A percentile compares a stretch with the other conserved stretches of the same genome.
phyloP scores from a whole-genome alignment of 2,329 filamentous ascomycete species.

The Calonectria henricotiae region DNA sequence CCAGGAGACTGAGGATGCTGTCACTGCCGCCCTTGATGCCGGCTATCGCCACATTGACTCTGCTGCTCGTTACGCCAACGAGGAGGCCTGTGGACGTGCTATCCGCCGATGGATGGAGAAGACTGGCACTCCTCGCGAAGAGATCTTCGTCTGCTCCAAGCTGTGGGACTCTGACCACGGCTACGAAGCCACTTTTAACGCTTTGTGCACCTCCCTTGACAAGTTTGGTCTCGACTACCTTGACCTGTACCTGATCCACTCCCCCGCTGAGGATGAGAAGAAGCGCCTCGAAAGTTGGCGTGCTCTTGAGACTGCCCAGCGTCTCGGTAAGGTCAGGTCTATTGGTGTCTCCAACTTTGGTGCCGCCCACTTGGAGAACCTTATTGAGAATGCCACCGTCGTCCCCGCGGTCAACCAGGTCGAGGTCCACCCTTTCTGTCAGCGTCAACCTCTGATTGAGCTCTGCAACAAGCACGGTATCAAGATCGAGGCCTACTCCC shows the following conservation, averaged over 20 bases:
- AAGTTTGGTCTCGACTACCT: slow-evolving; percentile 79
- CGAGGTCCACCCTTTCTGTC: slow-evolving; percentile 83
- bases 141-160: slow-evolving; percentile 79
- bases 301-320: slow-evolving; percentile 78
- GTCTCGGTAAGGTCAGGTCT: slow-evolving; percentile 75
- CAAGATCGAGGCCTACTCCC: slow-evolving; percentile 72
- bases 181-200: slow-evolving; percentile 69
- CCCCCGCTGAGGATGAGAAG: slow-evolving; percentile 77
- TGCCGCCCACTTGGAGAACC: slow-evolving; percentile 71
- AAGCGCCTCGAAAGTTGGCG: slow-evolving; percentile 82
- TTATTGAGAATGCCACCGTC: slow-evolving; percentile 72
- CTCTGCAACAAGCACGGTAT: slow-evolving; percentile 73
- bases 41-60: slow-evolving; percentile 71
- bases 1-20: slow-evolving; percentile 74
- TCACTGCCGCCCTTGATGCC: slow-evolving; percentile 73
- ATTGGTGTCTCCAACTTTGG: slow-evolving; percentile 89
- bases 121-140: slow-evolving; percentile 75
- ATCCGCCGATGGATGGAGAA: slow-evolving; percentile 80
- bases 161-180: slow-evolving; percentile 73
- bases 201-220: slow-evolving; percentile 76
- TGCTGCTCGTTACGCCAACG: slow-evolving; percentile 75
- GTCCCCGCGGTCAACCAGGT: slow-evolving; percentile 84
- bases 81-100: slow-evolving; percentile 79
- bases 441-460: slow-evolving; percentile 72
- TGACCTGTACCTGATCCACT: slow-evolving; percentile 80